Base-by-base conservation (phyloP, 2,329 filamentous ascomycete genomes). In the Colletotrichum sp. region DNA sequence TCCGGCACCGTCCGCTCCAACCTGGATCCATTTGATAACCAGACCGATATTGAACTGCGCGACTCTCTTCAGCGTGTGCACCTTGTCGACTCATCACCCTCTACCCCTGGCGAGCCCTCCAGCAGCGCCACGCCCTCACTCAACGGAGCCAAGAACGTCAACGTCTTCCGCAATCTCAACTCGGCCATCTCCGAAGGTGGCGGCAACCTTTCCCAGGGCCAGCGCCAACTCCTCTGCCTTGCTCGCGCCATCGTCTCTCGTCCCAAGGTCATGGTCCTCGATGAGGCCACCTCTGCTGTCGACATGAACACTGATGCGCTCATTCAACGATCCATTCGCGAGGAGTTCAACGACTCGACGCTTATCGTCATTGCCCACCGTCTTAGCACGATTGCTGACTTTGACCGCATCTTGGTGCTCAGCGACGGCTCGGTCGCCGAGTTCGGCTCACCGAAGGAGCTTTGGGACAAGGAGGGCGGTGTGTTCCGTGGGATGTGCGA, bases 261-360 rank as follows among this genome's bases (percentile, higher is more conserved):
- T 0, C 94, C 94, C 4, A 93, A 94, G 81, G 92, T 96, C 79
- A 94, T 96, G 90, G 91, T 96, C 2, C 89, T 96, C 2, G 94
- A 96, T 81, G 94, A 96, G 84, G 94, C 94, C 1, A 96, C 94
- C 0, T 93, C 91, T 4, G 94, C 94, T 0, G 94, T 96, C 4
- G 94, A 96, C 82, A 95, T 95, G 92, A 87, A 89, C 55, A 96
- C 94, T 0, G 94, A 96, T 81, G 86, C 89, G 2, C 88, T 95
- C 30, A 96, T 96, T 79, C 94, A 96, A 84, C 89, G 92, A 7
- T 92, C 89, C 66, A 95, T 96, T 78, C 89, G 93, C 26, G 91
- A 94, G 79, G 93, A 95, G 81, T 95, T 95, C 77, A 90, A 88
- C 1, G 91, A 91, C 76, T 90, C 90, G 55, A 95, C 94, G 1